phyloP scores from a whole-genome alignment of 2,329 filamentous ascomycete genomes.

The Epicoccum nigrum region DNA sequence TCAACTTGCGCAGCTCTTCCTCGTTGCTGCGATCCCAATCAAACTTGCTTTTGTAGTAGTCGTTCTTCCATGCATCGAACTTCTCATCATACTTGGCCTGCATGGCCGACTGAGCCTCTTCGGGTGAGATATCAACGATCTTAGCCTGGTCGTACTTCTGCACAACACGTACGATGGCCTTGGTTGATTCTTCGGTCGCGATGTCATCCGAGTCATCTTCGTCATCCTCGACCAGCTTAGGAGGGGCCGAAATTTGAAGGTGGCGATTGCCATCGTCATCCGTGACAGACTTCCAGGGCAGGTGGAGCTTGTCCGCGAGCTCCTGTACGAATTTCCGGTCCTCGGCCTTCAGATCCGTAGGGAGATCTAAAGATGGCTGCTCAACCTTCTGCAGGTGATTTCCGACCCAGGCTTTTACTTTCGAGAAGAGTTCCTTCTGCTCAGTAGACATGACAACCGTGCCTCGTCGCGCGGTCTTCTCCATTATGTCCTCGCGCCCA shows the following conservation, averaged over 20 bases:
- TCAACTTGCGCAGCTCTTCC: conserved; percentile 78
- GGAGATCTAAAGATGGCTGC: conserved; percentile 70
- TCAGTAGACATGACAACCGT: conserved; percentile 76
- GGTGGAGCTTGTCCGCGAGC: conserved; percentile 71
- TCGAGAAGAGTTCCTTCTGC: conserved; percentile 82
- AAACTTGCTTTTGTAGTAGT: conserved; percentile 91
- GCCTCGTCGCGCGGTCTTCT: conserved; percentile 63
- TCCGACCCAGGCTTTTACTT: conserved; percentile 81
- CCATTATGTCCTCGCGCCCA: conserved; percentile 70
- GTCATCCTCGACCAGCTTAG: conserved; percentile 56
- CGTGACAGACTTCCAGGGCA: conserved; percentile 69
- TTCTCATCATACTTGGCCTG: conserved; percentile 88
- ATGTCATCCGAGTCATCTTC: conserved; percentile 70
- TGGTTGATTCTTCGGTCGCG: conserved; percentile 79
- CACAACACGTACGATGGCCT: conserved; percentile 83
- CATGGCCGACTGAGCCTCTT: conserved; percentile 79
- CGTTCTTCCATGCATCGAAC: conserved; percentile 91
- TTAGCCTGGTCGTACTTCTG: conserved; percentile 90
- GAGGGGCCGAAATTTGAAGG: conserved; percentile 67
- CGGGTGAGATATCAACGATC: conserved; percentile 77
- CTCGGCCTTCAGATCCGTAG: conserved; percentile 73
- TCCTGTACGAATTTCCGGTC: conserved; percentile 95
- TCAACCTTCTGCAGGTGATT: conserved; percentile 61
- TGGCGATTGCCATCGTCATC: conserved; percentile 71
- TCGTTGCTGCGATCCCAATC: conserved; percentile 84